Evolutionary conservation across 2,329 filamentous ascomycete species (phyloP), one percentile per base, ranked within the genome.

Genomic region (Fusarium anguioides): DNA sequence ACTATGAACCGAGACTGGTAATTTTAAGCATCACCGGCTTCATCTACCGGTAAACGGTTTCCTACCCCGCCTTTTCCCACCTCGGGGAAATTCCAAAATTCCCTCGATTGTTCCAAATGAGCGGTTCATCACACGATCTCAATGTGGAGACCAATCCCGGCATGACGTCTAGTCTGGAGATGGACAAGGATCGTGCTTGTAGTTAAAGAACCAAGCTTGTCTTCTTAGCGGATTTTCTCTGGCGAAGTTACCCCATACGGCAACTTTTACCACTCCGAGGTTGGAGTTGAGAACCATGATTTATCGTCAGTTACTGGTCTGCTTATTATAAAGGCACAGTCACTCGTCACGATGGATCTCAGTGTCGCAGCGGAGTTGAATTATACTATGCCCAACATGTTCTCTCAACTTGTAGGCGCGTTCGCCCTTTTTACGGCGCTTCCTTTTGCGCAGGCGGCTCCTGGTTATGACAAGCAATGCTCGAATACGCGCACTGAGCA

Each of bases 381-480:
- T 5, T 41, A 11, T 3, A 58, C 42, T 2, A 18, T 29, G n/a
- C 36, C 49, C 6, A 40, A 10, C 15, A 63, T 63, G 58, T 37
- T 58, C 1, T 60, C 55, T 12, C 55, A 33, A 20, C 58, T 36
- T 27, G 26, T 63, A 5, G 60, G 60, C 10, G 60, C 58, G 0
- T 63, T 63, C 6, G 44, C 58, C n/a, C 24, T 63, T 4, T 42
- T 63, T 6, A 41, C 45, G 11, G 33, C n/a, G 1, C 15, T 63
- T 0, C 37, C 41, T 9, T 20, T 37, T 4, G 3, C 33, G 8
- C 44, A 40, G 0, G 4, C 60, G 21, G 33, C 42, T 4, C 60
- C 58, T 3, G 23, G 11, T 2, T 6, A 26, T 4, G 37, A 45
- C 15, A 36, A 41, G 4, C 50, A 58, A 41, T 63, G 60, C 4